Conservation (phyloP, 1,284 basidiomycete species). For the Boletellus deceptivus region DNA sequence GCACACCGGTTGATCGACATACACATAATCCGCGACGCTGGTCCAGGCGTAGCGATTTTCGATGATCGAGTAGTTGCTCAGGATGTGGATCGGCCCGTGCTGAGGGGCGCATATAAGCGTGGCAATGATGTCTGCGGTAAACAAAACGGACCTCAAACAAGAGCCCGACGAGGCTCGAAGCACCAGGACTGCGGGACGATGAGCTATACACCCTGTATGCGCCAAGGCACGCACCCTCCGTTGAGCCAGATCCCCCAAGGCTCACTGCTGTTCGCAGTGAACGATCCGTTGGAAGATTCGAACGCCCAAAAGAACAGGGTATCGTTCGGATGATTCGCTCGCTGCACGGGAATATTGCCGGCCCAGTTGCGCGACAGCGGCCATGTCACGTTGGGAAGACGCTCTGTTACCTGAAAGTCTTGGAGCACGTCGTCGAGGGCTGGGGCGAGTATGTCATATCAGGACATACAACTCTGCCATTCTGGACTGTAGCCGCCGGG, state of each 20-base stretch:
- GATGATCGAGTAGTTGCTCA: slow-evolving; percentile 45
- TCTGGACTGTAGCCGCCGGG: slow-evolving; percentile 48
- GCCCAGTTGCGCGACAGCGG: slow-evolving; percentile 55
- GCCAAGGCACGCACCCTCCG: slow-evolving; percentile 50
- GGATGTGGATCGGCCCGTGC: slow-evolving; percentile 66
- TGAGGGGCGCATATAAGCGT: slow-evolving; percentile 24
- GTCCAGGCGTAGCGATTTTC: slow-evolving; percentile 58
- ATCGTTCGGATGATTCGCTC: slow-evolving; percentile 59
- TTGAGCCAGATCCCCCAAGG: slow-evolving; percentile 78
- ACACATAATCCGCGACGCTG: slow-evolving; percentile 61
- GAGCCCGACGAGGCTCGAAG: slow-evolving; percentile 62
- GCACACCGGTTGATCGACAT: slow-evolving; percentile 74
- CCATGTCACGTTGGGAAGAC: slow-evolving; percentile 65
- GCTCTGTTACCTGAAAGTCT: slow-evolving; percentile 57
- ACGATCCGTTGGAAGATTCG: slow-evolving; percentile 58
- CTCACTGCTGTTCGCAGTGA: slow-evolving; percentile 44
- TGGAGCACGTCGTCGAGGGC: slow-evolving; percentile 37
- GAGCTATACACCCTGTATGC: neutral
- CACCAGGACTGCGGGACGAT: slow-evolving; percentile 51
- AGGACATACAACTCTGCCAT: slow-evolving; percentile 59
- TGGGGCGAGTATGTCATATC: slow-evolving; percentile 32
- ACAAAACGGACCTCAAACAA: slow-evolving; percentile 53
- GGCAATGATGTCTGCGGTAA: neutral
- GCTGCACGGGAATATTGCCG: slow-evolving; percentile 65
- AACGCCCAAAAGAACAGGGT: slow-evolving; percentile 66